phyloP scores from a whole-genome alignment of 768 basidiomycete genomes.

The Clavulina sp. region DNA sequence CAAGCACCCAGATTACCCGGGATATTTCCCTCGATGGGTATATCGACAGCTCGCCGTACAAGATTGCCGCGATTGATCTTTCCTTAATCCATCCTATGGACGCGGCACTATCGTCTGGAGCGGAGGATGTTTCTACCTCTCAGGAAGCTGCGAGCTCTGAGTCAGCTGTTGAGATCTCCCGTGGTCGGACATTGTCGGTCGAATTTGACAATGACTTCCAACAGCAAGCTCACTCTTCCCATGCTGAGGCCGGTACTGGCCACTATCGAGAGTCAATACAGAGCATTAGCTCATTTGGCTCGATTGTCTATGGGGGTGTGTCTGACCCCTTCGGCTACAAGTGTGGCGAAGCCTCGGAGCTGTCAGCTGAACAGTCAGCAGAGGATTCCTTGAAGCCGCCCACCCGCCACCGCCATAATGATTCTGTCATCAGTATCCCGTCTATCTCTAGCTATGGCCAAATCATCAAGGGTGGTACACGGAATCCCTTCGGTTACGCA shows the following conservation, averaged over 20 bases:
- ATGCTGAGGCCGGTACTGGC: not conserved
- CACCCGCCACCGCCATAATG: constrained; percentile 29
- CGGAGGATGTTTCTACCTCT: not conserved
- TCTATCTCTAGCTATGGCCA: constrained; percentile 66
- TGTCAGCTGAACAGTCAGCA: no score
- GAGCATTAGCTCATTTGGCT: constrained; percentile 54
- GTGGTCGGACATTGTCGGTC: not conserved
- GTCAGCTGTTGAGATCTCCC: not conserved
- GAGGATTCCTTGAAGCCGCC: no score
- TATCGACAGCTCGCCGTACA: constrained; percentile 5
- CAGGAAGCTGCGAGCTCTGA: not conserved
- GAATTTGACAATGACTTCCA: constrained; percentile 4
- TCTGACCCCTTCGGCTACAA: constrained; percentile 57
- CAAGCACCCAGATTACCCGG: not conserved
- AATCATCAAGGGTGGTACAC: constrained; percentile 40
- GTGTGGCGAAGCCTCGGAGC: not conserved
- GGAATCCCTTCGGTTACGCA: constrained; percentile 62
- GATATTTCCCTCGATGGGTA: not conserved
- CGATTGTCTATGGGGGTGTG: constrained; percentile 41
- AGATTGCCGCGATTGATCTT: constrained; percentile 7
- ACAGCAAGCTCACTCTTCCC: constrained; percentile 4
- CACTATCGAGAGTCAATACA: not conserved
- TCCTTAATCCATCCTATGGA: constrained; percentile 4
- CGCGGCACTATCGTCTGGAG: no score
- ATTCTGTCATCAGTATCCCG: constrained; percentile 54